Evolutionary conservation across 768 basidiomycete species (phyloP).

Genomic region (Pulveroboletus ravenelii): DNA sequence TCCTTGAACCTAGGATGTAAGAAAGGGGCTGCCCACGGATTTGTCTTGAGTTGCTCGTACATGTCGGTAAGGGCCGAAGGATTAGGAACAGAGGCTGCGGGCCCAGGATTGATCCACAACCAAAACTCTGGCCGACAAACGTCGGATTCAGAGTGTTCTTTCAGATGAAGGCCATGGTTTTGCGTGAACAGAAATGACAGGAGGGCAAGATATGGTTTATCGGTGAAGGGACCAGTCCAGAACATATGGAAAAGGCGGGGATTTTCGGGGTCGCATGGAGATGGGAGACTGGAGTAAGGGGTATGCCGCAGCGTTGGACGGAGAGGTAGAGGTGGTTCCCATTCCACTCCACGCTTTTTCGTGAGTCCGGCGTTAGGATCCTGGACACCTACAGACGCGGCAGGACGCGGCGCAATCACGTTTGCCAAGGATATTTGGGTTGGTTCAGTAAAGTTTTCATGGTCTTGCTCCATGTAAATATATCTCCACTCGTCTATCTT

Average conservation of each 20-base stretch:
- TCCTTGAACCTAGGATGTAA: constrained; percentile 89
- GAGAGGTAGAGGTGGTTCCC: constrained; percentile 50
- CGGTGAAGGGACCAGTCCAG: constrained; percentile 98
- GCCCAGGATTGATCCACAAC: constrained; percentile 99
- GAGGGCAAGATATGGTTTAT: constrained; percentile 95
- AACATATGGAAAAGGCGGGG: constrained; percentile 97
- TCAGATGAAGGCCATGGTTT: constrained; percentile 77
- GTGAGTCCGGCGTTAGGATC: constrained; percentile 53
- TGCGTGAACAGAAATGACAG: constrained; percentile 96
- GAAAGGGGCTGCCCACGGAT: constrained; percentile 95
- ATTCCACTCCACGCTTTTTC: constrained; percentile 56
- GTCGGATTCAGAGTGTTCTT: constrained; percentile 36
- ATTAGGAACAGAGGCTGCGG: constrained; percentile 85
- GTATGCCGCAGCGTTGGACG: constrained; percentile 49
- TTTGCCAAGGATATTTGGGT: constrained; percentile 30
- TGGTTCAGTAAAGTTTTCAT: constrained; percentile 36
- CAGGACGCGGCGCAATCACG: constrained; percentile 28
- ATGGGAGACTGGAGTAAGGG: constrained; percentile 51
- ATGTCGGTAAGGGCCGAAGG: constrained; percentile 77
- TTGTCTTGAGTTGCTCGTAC: constrained; percentile 74
- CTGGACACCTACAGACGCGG: constrained; percentile 26
- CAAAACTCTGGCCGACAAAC: constrained; percentile 89
- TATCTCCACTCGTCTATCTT: constrained; percentile 84
- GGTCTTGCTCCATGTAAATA: constrained; percentile 68
- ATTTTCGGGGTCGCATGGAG: constrained; percentile 77